Evolutionary conservation across 257 asterid genomes (phyloP).

Genomic region (Salvia splendens): DNA sequence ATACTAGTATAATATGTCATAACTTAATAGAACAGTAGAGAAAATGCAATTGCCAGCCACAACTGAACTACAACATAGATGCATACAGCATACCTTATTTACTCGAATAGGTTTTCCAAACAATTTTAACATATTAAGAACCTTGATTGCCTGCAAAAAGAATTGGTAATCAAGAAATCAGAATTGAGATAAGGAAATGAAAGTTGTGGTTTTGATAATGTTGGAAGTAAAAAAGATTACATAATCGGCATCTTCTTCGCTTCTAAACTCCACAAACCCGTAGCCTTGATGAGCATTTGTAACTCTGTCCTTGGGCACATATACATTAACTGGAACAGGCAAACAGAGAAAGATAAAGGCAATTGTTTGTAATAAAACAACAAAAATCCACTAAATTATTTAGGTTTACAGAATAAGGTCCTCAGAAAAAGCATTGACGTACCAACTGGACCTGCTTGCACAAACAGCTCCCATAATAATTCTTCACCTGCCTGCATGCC

Average conservation of each 20-base stretch:
- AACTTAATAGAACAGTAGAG: conserved; percentile 17
- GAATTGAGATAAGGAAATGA: conserved; percentile 11
- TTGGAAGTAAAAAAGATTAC: conserved; percentile 39
- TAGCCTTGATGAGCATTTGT: conserved; percentile 94
- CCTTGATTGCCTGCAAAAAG: conserved; percentile 81
- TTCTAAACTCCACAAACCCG: conserved; percentile 91
- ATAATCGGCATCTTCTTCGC: conserved; percentile 98
- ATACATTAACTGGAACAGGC: conserved; percentile 68
- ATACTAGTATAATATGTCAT: conserved; percentile 2
- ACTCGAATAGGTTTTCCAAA: conserved; percentile 89
- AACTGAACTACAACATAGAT: conserved; percentile 14
- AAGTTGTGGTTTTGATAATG: not conserved
- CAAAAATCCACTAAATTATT: not conserved
- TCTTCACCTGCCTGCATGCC: conserved; percentile 76
- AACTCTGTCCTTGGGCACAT: conserved; percentile 97
- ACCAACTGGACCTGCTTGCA: conserved; percentile 99
- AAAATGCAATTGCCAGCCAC: conserved; percentile 1
- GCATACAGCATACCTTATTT: conserved; percentile 69
- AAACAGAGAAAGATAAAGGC: conserved; percentile 20
- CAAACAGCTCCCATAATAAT: conserved; percentile 88
- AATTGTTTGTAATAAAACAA: not conserved
- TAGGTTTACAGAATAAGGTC: not conserved
- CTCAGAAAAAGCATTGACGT: conserved; percentile 26
- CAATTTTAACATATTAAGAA: conserved; percentile 85
- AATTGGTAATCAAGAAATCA: conserved; percentile 25